phyloP scores from a whole-genome alignment of 2,329 filamentous ascomycete species.

The Hysterium pulicare region DNA sequence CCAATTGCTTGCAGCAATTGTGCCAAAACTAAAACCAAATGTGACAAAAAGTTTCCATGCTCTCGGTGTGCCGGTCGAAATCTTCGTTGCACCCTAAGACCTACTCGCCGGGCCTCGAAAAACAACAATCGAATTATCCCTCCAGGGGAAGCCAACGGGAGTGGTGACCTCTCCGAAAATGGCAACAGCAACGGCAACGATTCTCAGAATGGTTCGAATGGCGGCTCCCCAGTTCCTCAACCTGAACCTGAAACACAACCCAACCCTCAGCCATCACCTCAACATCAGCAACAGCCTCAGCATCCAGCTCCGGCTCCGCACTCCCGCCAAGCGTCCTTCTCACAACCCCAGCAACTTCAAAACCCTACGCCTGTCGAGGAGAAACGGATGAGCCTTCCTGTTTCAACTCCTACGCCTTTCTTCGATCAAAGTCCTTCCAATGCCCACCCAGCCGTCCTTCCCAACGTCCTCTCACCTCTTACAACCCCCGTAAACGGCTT shows the following conservation, averaged over 20 bases:
- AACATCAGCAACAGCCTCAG: slow-evolving; percentile 5
- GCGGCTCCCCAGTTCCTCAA: slow-evolving; percentile 31
- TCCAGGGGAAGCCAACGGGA: slow-evolving; percentile 20
- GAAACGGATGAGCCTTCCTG: slow-evolving; percentile 23
- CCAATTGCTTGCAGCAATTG: slow-evolving; percentile 54
- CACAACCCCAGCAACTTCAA: slow-evolving; percentile 24
- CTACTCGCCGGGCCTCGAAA: slow-evolving; percentile 48
- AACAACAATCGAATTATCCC: slow-evolving; percentile 28
- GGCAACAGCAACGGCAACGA: slow-evolving; percentile 24
- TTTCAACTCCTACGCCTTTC: slow-evolving; percentile 36
- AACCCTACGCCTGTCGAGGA: slow-evolving; percentile 32
- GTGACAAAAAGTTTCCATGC: slow-evolving; percentile 55
- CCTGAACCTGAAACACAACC: slow-evolving; percentile 16
- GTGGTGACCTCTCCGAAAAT: slow-evolving; percentile 33
- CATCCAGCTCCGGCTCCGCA: slow-evolving; percentile 22
- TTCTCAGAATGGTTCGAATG: slow-evolving; percentile 27
- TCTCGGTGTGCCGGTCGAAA: slow-evolving; percentile 50
- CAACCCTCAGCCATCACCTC: slow-evolving; percentile 18
- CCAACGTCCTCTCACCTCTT: slow-evolving; percentile 36
- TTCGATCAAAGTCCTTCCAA: slow-evolving; percentile 41
- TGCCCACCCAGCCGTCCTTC: slow-evolving; percentile 24
- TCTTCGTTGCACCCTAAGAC: slow-evolving; percentile 46
- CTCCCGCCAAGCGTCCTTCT: slow-evolving; percentile 30
- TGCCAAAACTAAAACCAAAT: slow-evolving; percentile 54
- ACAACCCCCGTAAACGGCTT: slow-evolving; percentile 39